Base-by-base conservation (phyloP, 495 filamentous ascomycete genomes). In the Penicillium longicatenatum region DNA sequence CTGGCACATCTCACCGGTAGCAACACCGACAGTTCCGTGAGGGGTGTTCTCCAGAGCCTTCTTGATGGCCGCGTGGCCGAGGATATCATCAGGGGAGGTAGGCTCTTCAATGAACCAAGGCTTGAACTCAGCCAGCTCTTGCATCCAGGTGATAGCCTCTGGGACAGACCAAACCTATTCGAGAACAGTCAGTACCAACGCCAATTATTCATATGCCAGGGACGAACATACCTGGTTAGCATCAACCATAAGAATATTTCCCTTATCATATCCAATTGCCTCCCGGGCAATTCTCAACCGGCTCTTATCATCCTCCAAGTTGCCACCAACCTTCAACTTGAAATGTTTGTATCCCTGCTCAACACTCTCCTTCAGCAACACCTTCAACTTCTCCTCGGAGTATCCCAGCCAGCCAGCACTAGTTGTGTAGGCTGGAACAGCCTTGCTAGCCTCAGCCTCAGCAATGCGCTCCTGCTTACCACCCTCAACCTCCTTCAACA, bases 91-190 rank as follows among this genome's bases (percentile, higher is more conserved):
- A 14, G 92, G 92, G 42, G 87, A 91, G 43, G 92, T 97, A n/a
- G 92, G 92, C 80, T 97, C 92, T 75, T 97, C 92, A 63, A 97
- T 96, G 77, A 97, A 97, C 92, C 92, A 97, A 43, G 92, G 92
- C 77, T 88, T 86, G 80, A 90, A 97, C 60, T 91, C 85, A 33
- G 83, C 86, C 19, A 97, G 86, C 62, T 89, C 70, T 54, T 86
- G 76, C 91, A 96, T 96, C 79, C 92, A 90, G 51, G 82, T 84
- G 62, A 97, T 93, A 1, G 92, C 92, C 72, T 97, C 90, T 14
- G 91, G 91, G 26, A 96, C 92, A 42, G 85, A 89, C 92, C 92
- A 97, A 35, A 97, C 83, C 77, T 84, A 31, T 4, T 48, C 16
- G 14, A 21, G 8, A 29, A 19, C 19, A 46, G 4, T 48, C n/a